Conservation (phyloP, 345 rosid species). For the Brassica carinata region DNA sequence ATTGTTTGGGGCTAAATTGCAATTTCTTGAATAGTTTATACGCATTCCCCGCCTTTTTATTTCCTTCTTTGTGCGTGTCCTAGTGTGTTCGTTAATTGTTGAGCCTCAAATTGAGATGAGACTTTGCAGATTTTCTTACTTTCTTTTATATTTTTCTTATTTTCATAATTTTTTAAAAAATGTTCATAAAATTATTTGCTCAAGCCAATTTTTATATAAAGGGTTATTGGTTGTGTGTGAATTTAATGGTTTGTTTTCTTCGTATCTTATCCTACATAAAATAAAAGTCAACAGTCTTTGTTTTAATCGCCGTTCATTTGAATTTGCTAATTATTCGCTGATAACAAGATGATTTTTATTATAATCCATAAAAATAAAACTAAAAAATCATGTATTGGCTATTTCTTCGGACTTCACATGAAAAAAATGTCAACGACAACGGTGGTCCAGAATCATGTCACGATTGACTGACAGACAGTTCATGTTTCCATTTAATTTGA, state of each 20-base stretch:
- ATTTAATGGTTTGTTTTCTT: constrained; percentile 22
- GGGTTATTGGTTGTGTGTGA: constrained; percentile 29
- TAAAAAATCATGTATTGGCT: not conserved
- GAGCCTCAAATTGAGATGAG: constrained; percentile 43
- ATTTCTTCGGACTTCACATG: not conserved
- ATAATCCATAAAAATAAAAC: not conserved
- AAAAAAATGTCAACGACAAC: constrained; percentile 19
- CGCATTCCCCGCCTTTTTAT: not conserved
- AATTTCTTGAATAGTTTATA: constrained; percentile 22
- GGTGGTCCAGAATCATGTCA: not conserved
- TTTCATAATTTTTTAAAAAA: not conserved
- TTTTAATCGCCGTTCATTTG: constrained; percentile 21
- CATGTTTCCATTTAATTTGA: not conserved
- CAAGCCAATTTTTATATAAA: constrained; percentile 25
- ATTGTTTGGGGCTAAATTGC: constrained; percentile 35
- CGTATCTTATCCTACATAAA: not conserved
- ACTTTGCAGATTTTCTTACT: not conserved
- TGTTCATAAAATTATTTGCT: constrained; percentile 26
- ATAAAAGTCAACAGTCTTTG: not conserved
- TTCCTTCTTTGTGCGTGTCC: not conserved
- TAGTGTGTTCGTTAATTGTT: constrained; percentile 36
- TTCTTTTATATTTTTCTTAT: not conserved
- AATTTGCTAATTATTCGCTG: not conserved
- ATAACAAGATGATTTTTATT: not conserved
- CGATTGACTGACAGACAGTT: not conserved